These are phyloP conservation scores for Cladochytrium replicatum DNA, from an alignment of 192 early-diverging fungal species.

Conservation along the genomic window DNA sequence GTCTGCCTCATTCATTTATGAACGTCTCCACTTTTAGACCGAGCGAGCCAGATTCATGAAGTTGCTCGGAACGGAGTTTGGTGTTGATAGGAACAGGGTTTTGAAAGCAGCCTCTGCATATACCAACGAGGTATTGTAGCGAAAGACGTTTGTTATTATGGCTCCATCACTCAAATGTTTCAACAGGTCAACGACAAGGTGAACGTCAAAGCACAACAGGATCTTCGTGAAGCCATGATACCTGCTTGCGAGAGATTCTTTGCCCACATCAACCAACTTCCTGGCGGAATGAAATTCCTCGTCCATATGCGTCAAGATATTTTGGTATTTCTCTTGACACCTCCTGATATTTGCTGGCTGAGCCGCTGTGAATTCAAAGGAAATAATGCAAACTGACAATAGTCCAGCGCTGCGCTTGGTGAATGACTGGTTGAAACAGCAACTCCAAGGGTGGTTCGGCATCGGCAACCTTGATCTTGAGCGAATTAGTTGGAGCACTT, in stretches of 20 bases:
- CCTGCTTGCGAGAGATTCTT: slow-evolving; percentile 67
- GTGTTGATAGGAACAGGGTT: slow-evolving; percentile 4
- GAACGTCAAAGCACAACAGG: slow-evolving; percentile 35
- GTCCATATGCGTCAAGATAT: slow-evolving; percentile 69
- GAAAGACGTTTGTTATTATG: slow-evolving; percentile 9
- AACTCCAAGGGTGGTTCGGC: slow-evolving; percentile 64
- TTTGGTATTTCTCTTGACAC: slow-evolving; percentile 31
- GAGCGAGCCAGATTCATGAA: slow-evolving; percentile 9
- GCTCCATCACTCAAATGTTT: neutral
- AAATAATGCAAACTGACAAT: slow-evolving; percentile 21
- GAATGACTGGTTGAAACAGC: slow-evolving; percentile 54
- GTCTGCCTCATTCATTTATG: no score
- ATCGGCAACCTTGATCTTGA: slow-evolving; percentile 67
- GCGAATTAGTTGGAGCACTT: slow-evolving; percentile 75
- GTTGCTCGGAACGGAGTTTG: slow-evolving; percentile 18
- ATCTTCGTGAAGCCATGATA: slow-evolving; percentile 52
- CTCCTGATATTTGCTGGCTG: neutral
- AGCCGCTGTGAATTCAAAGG: neutral
- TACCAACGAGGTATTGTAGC: no score
- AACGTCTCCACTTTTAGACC: no score
- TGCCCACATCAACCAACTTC: slow-evolving; percentile 62
- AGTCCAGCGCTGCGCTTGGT: slow-evolving; percentile 43
- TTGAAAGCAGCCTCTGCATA: slow-evolving; percentile 4
- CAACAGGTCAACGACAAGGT: slow-evolving; percentile 5
- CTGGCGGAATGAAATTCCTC: slow-evolving; percentile 71